Evolutionary conservation across 257 asterid species (phyloP).

Genomic region (Nicotiana obtusifolia): DNA sequence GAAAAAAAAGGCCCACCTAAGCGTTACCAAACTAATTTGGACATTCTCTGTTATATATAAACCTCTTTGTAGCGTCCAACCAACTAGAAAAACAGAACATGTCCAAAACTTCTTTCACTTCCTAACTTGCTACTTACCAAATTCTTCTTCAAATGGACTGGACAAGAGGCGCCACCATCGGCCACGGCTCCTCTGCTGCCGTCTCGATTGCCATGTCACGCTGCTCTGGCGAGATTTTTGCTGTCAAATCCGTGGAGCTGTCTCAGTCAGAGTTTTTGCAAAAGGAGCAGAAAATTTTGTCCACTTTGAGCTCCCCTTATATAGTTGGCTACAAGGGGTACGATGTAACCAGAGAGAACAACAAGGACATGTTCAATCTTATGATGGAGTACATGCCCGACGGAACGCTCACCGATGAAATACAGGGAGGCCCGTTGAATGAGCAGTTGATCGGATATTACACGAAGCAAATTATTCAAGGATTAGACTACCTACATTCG

Average conservation of each 20-base stretch:
- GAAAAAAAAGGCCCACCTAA: background rate
- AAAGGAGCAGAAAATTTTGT: conserved; percentile 43
- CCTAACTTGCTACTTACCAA: conserved; percentile 4
- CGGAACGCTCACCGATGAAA: conserved; percentile 36
- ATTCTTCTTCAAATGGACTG: conserved; percentile 33
- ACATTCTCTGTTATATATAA: background rate
- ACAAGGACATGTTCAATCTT: conserved; percentile 36
- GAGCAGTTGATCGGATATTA: conserved; percentile 32
- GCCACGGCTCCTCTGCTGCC: conserved; percentile 60
- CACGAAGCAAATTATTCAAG: conserved; percentile 36
- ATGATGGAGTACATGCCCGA: conserved; percentile 47
- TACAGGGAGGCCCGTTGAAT: conserved; percentile 28
- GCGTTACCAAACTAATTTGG: background rate
- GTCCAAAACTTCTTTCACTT: background rate
- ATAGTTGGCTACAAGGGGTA: conserved; percentile 50
- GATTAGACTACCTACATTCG: conserved; percentile 54
- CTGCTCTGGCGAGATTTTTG: conserved; percentile 30
- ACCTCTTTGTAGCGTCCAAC: background rate
- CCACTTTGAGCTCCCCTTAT: conserved; percentile 29
- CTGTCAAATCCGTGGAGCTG: conserved; percentile 58
- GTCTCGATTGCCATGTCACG: conserved; percentile 42
- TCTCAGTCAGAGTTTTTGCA: conserved; percentile 29
- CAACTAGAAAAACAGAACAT: conserved; percentile 5
- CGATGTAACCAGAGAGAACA: conserved; percentile 34
- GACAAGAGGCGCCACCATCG: conserved; percentile 62